Evolutionary conservation across 495 filamentous ascomycete genomes (phyloP), one percentile per base, ranked within the genome.

Genomic region (Hypoxylon perforatum): DNA sequence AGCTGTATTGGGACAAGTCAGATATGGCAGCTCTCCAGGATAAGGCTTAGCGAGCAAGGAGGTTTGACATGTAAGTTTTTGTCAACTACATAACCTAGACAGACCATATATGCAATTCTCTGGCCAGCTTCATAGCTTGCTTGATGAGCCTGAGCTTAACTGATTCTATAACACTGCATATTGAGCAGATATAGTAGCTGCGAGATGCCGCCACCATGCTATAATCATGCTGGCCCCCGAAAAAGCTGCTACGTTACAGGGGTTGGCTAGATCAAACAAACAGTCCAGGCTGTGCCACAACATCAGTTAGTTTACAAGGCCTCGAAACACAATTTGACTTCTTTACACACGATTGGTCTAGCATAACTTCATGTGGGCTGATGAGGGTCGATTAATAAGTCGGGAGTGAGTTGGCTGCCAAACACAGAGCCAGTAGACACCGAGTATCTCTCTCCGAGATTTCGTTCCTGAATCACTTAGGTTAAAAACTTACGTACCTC

Each of bases 181-280:
- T 44, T 57, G 11, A 64, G 38, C 49, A 51, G 60, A 64, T 69
- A 51, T 14, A 69, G 57, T 52, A 57, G 19, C 60, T 69, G 65
- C 55, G 38, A 63, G 65, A 69, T 63, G 45, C 65, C 54, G 65
- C 44, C 45, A 64, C 50, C 58, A 25, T 47, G 52, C 51, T 59
- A 54, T 54, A 56, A 55, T 35, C 42, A 49, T 56, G 49, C 52
- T 46, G 47, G 58, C 17, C 49, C 56, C 50, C 59, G 23, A 35
- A 48, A 12, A 41, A 39, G 12, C 44, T 55, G 57, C 39, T 69
- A 69, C 61, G 66, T 69, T 69, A 60, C 66, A 69, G 51, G 56
- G 35, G 45, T 52, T 36, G 23, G 46, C 51, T 57, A 25, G 39
- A 57, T 61, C 61, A 61, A 54, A 60, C 66, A 50, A 56, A 50